Percentiles rank a stretch among this genome's conserved stretches.
Conservation (phyloP, 2,329 filamentous ascomycete genomes). For the Phaeosphaeria sp. region DNA sequence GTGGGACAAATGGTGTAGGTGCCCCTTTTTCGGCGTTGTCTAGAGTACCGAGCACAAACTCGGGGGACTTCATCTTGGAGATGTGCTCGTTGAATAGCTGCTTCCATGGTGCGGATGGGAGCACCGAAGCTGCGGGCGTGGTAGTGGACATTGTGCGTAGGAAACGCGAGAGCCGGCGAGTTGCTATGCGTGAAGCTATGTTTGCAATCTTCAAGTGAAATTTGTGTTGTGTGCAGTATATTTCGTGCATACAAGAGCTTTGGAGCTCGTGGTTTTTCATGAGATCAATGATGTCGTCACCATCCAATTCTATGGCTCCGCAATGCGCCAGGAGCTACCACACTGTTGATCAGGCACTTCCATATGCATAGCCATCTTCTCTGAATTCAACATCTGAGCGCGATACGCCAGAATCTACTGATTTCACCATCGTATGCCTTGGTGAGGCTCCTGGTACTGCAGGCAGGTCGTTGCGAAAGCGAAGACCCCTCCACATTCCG, state of each 20-base stretch:
- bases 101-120: slow-evolving; percentile 60
- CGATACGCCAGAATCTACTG: not conserved
- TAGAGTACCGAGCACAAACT: slow-evolving; percentile 61
- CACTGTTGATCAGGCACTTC: not conserved
- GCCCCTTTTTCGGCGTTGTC: slow-evolving; percentile 49
- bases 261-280: slow-evolving; percentile 2
- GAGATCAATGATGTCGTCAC: slow-evolving; percentile 27
- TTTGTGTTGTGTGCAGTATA: slow-evolving; percentile 1
- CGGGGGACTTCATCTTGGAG: slow-evolving; percentile 55
- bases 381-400: not conserved
- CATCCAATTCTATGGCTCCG: slow-evolving; percentile 11
- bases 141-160: slow-evolving; percentile 56
- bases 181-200: slow-evolving; percentile 47
- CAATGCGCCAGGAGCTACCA: slow-evolving; percentile 12
- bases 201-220: slow-evolving; percentile 24
- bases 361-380: not conserved
- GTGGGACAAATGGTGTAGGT: slow-evolving; percentile 54
- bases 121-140: slow-evolving; percentile 42
- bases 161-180: slow-evolving; percentile 50
- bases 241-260: not conserved
- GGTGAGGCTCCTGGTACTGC: not conserved
- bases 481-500: not conserved
- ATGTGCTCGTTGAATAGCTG: slow-evolving; percentile 58
- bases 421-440: not conserved
- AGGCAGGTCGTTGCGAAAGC: not conserved